Conservation (phyloP, 2,329 filamentous ascomycete species). For the Penicillium sp. region DNA sequence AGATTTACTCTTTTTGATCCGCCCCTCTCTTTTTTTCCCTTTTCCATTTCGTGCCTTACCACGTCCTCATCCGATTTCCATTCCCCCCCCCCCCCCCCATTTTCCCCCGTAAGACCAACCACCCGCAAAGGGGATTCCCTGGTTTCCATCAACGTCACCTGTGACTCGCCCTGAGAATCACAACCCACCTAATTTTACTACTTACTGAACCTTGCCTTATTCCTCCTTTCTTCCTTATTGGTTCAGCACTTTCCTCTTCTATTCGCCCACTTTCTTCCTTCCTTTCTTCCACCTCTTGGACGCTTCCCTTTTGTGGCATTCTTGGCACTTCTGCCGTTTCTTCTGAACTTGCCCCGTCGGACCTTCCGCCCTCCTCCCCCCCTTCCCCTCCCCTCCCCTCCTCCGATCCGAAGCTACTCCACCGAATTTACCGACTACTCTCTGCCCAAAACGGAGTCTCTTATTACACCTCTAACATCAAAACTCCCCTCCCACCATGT, state of each 20-base stretch:
- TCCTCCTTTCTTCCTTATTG: not conserved
- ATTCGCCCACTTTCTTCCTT: not conserved
- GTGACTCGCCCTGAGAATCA: conserved; percentile 6
- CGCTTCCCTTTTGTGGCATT: conserved; percentile 16
- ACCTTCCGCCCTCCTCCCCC: conserved; percentile 32
- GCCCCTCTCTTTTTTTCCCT: conserved; percentile 18
- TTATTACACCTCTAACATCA: conserved; percentile 43
- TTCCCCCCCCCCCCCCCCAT: not conserved
- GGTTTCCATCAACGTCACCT: conserved; percentile 12
- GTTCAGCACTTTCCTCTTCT: not conserved
- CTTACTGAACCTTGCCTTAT: not conserved
- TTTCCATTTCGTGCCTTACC: too few relatives aligned
- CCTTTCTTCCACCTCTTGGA: not conserved
- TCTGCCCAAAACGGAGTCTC: conserved; percentile 55
- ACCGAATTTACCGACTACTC: conserved; percentile 18
- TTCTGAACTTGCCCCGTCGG: conserved; percentile 33
- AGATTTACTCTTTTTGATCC: conserved; percentile 11
- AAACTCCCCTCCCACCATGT: conserved; percentile 55
- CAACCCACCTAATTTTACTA: conserved; percentile 18
- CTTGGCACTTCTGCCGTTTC: conserved; percentile 36
- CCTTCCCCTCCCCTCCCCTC: conserved; percentile 27
- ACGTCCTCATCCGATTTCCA: conserved; percentile 4
- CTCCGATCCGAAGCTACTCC: conserved; percentile 27
- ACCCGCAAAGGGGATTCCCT: not conserved
- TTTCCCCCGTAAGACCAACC: conserved; percentile 1